phyloP scores from a whole-genome alignment of 129 eudicot genomes.

The Lactuca sativa region DNA sequence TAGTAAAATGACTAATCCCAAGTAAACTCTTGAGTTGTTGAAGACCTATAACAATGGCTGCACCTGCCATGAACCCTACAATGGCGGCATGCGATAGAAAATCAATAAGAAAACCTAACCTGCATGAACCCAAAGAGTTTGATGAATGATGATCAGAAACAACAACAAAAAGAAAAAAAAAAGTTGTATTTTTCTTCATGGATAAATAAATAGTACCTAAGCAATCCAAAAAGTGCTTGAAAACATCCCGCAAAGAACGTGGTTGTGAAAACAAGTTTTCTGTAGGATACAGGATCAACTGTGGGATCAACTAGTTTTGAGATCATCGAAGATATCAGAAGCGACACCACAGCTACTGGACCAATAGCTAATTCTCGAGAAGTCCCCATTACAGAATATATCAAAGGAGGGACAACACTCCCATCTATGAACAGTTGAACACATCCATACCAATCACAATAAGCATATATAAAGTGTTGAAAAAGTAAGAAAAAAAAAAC shows the following conservation, averaged over 20 bases:
- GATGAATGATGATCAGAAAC: background rate
- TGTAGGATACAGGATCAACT: constrained; percentile 47
- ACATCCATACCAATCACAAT: background rate
- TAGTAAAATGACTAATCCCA: constrained; percentile 57
- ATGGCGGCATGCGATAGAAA: constrained; percentile 81
- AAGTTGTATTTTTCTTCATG: background rate
- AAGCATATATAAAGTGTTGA: background rate
- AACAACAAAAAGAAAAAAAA: background rate
- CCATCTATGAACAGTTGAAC: constrained; percentile 37
- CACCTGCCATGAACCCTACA: constrained; percentile 90
- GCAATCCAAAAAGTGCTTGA: constrained; percentile 63
- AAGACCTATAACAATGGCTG: constrained; percentile 72
- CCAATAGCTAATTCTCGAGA: constrained; percentile 76
- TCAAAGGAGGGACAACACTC: constrained; percentile 68
- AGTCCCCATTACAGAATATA: constrained; percentile 74
- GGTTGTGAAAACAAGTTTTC: constrained; percentile 53
- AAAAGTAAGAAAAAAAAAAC: background rate
- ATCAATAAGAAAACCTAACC: constrained; percentile 77
- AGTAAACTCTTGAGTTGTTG: constrained; percentile 69
- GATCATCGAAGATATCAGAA: constrained; percentile 47
- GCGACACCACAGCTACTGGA: constrained; percentile 75
- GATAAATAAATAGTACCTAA: constrained; percentile 45
- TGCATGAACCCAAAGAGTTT: constrained; percentile 16
- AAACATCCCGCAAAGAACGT: constrained; percentile 64
- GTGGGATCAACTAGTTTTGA: constrained; percentile 48